Evolutionary conservation across 2,329 filamentous ascomycete genomes (phyloP), one percentile per base, ranked within the genome.

Genomic region (Drechslerella dactyloides): DNA sequence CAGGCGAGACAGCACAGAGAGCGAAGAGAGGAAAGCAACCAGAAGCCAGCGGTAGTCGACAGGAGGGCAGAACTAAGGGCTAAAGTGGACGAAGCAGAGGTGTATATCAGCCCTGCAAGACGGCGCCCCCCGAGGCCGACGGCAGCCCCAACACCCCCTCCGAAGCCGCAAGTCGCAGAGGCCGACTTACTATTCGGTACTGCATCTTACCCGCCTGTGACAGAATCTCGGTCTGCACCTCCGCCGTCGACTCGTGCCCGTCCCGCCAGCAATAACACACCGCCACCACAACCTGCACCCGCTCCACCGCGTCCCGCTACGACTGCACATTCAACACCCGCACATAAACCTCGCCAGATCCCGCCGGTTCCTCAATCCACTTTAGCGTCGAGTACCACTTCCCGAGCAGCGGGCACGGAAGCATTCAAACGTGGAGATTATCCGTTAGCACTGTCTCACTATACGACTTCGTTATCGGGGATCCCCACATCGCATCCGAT

Each of bases 391-490:
- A 96, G 91, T 8, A 89, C 89, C n/a, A 84, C 86, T 52, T 86
- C 94, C 76, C 89, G 94, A 13, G 84, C 89, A 53, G 87, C 88
- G 74, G 94, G 93, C 17, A 91, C 92, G 8, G 89, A 90, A 59
- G 90, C 96, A 74, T 97, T 96, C 82, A 97, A 97, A 80, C 87
- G 91, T 37, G 94, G 94, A 35, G 94, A 99, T 79, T 99, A 91
- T 79, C 89, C 90, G 17, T 85, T 90, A 8, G 94, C 94, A 0
- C 91, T 97, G 77, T 84, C 87, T 19, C 88, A 89, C 0, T 99
- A 97, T 79, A 87, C 90, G 0, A 85, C 86, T 30, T 91, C 94
- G 0, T 82, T 99, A 1, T 82, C 85, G 0, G 85, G 87, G 40
- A 83, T 99, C 33, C 94, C 94, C 0, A 80, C 85, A 13, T 85